phyloP scores from a whole-genome alignment of 164 flowering plant species.

The Stephania japonica region DNA sequence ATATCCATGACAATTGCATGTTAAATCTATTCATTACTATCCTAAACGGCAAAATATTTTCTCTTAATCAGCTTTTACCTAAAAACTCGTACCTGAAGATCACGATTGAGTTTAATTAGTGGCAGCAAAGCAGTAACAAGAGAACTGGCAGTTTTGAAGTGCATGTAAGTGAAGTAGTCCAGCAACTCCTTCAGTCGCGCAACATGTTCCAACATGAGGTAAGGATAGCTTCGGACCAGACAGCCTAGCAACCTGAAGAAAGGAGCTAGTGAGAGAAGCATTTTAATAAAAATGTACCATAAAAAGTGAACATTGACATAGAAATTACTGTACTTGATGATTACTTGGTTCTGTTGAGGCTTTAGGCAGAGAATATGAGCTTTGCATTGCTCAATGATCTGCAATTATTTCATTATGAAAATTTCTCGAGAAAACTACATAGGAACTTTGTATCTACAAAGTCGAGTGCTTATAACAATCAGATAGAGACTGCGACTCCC shows the following conservation, averaged over 20 bases:
- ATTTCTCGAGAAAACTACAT: background rate
- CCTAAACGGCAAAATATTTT: background rate
- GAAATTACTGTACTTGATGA: constrained; percentile 40
- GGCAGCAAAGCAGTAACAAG: constrained; percentile 60
- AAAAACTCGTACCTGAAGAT: constrained; percentile 51
- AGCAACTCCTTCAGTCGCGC: constrained; percentile 70
- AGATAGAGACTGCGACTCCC: background rate
- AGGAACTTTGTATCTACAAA: background rate
- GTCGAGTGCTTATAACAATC: background rate
- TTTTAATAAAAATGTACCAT: background rate
- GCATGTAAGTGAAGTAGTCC: constrained; percentile 80
- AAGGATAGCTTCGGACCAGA: constrained; percentile 52
- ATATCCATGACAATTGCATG: background rate
- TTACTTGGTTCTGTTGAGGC: constrained; percentile 53
- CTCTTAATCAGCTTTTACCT: background rate
- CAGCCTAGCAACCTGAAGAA: constrained; percentile 51
- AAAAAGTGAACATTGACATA: background rate
- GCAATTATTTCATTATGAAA: constrained; percentile 6
- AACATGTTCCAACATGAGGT: constrained; percentile 61
- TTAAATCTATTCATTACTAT: background rate
- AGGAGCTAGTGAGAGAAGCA: background rate
- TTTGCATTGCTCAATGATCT: constrained; percentile 88
- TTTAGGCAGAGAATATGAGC: constrained; percentile 67
- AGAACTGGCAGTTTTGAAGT: constrained; percentile 38
- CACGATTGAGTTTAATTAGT: constrained; percentile 56